These are phyloP conservation scores for Pelargonium myrrhifolium DNA, from an alignment of 441 rosid species.

Conservation along the genomic window DNA sequence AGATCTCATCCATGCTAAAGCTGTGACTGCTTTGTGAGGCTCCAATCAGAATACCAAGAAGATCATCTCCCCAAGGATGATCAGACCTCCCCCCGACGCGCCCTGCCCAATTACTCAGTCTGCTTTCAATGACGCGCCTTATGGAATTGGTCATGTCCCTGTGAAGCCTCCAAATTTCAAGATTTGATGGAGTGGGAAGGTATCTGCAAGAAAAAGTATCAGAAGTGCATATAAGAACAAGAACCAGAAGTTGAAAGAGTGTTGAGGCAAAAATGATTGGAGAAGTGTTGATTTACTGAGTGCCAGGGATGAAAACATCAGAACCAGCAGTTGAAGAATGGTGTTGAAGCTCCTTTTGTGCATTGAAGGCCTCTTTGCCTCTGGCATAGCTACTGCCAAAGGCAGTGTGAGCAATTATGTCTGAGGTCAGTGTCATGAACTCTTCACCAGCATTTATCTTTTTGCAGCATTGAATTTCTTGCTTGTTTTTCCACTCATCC, in stretches of 20 bases:
- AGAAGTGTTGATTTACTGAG: slow-evolving; percentile 26
- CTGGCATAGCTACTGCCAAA: slow-evolving; percentile 40
- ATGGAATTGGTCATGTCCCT: slow-evolving; percentile 28
- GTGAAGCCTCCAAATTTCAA: slow-evolving; percentile 42
- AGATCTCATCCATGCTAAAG: slow-evolving; percentile 37
- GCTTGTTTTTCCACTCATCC: slow-evolving; percentile 30
- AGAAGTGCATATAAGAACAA: too few relatives aligned
- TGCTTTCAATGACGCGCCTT: slow-evolving; percentile 23
- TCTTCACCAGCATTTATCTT: slow-evolving; percentile 22
- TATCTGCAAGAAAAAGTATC: slow-evolving; percentile 24
- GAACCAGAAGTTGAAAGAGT: neutral
- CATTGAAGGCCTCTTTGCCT: slow-evolving; percentile 27
- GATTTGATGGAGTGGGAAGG: slow-evolving; percentile 39
- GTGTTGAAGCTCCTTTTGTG: slow-evolving; percentile 26
- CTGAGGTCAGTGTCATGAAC: slow-evolving; percentile 27
- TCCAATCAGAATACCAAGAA: slow-evolving; percentile 40
- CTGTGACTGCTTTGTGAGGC: slow-evolving; percentile 16
- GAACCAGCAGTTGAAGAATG: slow-evolving; percentile 18
- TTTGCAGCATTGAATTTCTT: neutral
- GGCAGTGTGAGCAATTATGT: slow-evolving; percentile 41
- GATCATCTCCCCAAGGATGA: slow-evolving; percentile 35
- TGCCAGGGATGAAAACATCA: slow-evolving; percentile 36
- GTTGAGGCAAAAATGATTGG: neutral
- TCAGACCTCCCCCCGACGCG: neutral
- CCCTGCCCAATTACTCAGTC: slow-evolving; percentile 10